Conservation (phyloP, 2,329 filamentous ascomycete species). For the Aspergillus flavus region DNA sequence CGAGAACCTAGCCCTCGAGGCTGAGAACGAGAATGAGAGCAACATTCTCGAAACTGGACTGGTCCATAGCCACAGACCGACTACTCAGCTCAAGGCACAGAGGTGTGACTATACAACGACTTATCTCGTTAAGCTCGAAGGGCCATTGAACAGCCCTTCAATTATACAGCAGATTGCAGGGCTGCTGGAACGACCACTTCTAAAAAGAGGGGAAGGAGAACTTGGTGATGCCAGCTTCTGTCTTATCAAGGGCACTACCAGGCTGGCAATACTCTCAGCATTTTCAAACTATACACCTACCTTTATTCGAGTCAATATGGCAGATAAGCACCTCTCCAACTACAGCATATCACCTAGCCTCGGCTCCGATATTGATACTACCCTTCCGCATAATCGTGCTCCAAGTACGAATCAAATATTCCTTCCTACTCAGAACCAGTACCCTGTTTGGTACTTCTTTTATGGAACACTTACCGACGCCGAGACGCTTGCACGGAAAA, state of each 20-base stretch:
- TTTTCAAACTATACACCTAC: not conserved
- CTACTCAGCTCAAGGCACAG: not conserved
- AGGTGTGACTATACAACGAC: not conserved
- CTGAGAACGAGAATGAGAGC: not conserved
- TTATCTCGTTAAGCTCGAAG: not conserved
- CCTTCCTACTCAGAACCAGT: not conserved
- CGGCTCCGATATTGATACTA: not conserved
- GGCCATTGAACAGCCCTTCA: not conserved
- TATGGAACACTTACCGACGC: not conserved
- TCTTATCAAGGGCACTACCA: not conserved
- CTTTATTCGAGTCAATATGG: not conserved
- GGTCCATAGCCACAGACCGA: not conserved
- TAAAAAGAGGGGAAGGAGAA: not conserved
- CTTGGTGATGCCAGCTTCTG: not conserved
- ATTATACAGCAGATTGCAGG: not conserved
- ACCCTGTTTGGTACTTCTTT: not conserved
- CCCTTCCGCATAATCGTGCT: not conserved
- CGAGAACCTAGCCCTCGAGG: not conserved
- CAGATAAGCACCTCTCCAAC: not conserved
- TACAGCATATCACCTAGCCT: not conserved
- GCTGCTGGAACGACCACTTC: not conserved
- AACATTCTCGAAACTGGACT: not conserved
- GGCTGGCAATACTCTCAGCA: not conserved
- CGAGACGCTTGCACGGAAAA: not conserved
- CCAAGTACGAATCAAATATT: not conserved